phyloP scores from a whole-genome alignment of 2,329 filamentous ascomycete species.

The Diaporthe vaccinii region DNA sequence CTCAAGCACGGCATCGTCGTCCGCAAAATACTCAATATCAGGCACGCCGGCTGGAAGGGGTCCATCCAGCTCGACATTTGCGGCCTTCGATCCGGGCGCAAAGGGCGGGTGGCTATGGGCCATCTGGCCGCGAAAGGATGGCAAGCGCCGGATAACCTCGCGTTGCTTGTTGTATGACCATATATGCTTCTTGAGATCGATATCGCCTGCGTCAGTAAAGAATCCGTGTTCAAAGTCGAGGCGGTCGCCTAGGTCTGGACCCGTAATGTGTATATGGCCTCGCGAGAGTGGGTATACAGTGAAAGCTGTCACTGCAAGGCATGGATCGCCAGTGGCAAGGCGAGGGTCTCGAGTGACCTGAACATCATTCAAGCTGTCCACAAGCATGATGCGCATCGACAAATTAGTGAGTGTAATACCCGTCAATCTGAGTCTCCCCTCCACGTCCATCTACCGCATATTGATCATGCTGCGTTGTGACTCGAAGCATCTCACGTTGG shows the following conservation, averaged over 20 bases:
- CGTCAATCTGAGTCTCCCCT: too few relatives aligned
- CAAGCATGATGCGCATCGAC: too few relatives aligned
- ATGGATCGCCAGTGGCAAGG: too few relatives aligned
- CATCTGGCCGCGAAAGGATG: constrained; percentile 51
- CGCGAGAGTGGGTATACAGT: not conserved
- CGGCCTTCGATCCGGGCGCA: constrained; percentile 54
- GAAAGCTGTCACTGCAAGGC: too few relatives aligned
- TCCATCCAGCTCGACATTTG: constrained; percentile 45
- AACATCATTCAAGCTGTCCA: too few relatives aligned
- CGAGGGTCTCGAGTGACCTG: too few relatives aligned
- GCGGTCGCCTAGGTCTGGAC: constrained; percentile 51
- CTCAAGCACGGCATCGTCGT: constrained; percentile 64
- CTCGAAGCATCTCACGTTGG: too few relatives aligned
- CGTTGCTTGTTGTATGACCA: constrained; percentile 64
- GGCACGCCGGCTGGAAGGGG: constrained; percentile 39
- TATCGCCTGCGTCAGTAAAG: constrained; percentile 58
- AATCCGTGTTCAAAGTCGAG: constrained; percentile 67
- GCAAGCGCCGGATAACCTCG: constrained; percentile 61
- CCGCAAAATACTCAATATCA: constrained; percentile 61
- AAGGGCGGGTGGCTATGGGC: constrained; percentile 45
- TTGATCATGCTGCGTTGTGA: too few relatives aligned
- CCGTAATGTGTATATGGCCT: constrained; percentile 59
- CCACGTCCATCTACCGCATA: too few relatives aligned
- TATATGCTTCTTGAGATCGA: constrained; percentile 67
- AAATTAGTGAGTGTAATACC: too few relatives aligned